Conservation (phyloP, 2,329 filamentous ascomycete species). For the Cylindrodendrum hubeiense region DNA sequence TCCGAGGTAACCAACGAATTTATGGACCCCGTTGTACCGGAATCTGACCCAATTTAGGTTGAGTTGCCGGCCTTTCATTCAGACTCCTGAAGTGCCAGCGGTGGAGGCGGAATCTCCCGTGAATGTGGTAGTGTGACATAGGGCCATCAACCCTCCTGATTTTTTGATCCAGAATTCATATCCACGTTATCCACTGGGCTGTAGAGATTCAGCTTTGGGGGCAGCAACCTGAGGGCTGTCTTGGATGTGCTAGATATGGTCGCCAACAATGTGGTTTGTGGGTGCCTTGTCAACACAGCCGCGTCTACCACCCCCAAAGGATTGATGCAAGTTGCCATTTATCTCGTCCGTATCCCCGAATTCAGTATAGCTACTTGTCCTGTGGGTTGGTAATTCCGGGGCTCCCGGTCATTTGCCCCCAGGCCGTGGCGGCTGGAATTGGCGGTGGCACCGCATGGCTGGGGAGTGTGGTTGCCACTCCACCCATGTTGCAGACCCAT, state of each 20-base stretch:
- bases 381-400: too few relatives aligned
- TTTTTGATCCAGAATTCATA: background rate
- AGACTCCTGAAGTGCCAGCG: background rate
- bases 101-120: background rate
- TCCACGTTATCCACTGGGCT: background rate
- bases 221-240: background rate
- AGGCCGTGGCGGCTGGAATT: background rate
- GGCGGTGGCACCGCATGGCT: background rate
- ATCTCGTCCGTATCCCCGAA: too few relatives aligned
- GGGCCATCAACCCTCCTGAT: background rate
- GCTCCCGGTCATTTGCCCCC: too few relatives aligned
- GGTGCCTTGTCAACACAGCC: background rate
- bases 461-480: background rate
- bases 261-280: background rate
- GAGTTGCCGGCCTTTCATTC: too few relatives aligned
- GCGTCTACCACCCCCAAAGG: background rate
- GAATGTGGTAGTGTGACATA: background rate
- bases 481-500: background rate
- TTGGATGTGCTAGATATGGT: background rate
- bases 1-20: too few relatives aligned
- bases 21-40: too few relatives aligned
- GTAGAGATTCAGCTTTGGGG: background rate
- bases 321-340: too few relatives aligned
- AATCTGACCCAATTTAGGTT: background rate
- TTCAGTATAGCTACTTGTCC: background rate